A percentile compares a stretch with the other conserved stretches of the same genome.
These are phyloP conservation scores for Gossypium mustelinum DNA, from an alignment of 345 rosid species.

Conservation along the genomic window DNA sequence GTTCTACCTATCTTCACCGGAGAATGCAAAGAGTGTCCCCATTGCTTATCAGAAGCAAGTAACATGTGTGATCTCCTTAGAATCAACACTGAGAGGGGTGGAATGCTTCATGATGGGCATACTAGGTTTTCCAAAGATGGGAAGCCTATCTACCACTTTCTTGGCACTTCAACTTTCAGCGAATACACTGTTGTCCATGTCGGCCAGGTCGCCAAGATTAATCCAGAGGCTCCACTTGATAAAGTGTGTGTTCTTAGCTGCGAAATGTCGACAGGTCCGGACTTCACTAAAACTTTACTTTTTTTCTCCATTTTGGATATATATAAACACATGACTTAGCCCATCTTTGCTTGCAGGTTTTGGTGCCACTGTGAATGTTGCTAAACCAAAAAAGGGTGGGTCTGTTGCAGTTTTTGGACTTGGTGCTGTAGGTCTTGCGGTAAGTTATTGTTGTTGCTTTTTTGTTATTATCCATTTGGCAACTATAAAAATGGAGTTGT, in stretches of 20 bases:
- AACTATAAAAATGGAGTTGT: background rate
- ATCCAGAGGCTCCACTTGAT: conserved; percentile 76
- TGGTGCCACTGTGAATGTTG: conserved; percentile 77
- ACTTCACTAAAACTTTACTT: conserved; percentile 2
- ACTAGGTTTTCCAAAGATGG: conserved; percentile 68
- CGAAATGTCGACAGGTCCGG: conserved; percentile 68
- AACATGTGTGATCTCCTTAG: conserved; percentile 85
- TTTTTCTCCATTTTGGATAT: background rate
- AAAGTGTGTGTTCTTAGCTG: conserved; percentile 78
- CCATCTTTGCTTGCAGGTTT: conserved; percentile 31
- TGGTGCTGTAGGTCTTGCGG: conserved; percentile 81
- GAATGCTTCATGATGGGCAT: conserved; percentile 61
- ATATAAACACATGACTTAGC: background rate
- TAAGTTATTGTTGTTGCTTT: conserved; percentile 22
- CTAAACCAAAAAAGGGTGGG: conserved; percentile 65
- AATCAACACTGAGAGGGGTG: conserved; percentile 69
- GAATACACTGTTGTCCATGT: conserved; percentile 81
- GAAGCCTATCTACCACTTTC: conserved; percentile 64
- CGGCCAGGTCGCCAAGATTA: conserved; percentile 68
- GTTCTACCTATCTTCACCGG: conserved; percentile 80
- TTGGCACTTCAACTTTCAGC: conserved; percentile 78
- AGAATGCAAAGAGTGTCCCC: conserved; percentile 67
- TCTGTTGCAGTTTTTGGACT: conserved; percentile 69
- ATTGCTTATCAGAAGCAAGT: conserved; percentile 72
- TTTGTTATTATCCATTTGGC: background rate